phyloP scores from a whole-genome alignment of 805 yeast genomes.

The Saturnispora galanensis region DNA sequence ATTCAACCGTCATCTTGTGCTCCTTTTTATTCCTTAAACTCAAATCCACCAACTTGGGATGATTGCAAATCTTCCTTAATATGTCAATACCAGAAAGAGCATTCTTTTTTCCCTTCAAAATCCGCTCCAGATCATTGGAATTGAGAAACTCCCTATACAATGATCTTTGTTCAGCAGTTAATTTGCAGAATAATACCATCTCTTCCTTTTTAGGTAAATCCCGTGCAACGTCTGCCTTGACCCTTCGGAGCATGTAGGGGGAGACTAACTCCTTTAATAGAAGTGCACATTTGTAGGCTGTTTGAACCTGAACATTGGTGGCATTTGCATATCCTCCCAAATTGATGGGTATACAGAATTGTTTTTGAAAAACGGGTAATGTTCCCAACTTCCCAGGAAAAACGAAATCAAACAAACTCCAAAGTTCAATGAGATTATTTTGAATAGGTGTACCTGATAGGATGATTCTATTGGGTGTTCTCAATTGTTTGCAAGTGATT shows the following conservation, averaged over 20 bases:
- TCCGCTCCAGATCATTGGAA: conserved; percentile 66
- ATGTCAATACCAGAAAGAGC: conserved; percentile 86
- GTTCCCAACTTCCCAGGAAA: conserved; percentile 95
- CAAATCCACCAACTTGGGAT: conserved; percentile 71
- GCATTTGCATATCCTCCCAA: conserved; percentile 99
- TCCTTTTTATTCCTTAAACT: conserved; percentile 25
- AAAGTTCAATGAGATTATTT: conserved; percentile 80
- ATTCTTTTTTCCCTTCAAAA: conserved; percentile 66
- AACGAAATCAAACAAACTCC: conserved; percentile 93
- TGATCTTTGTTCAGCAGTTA: conserved; percentile 66
- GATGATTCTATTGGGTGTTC: conserved; percentile 78
- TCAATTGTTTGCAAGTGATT: conserved; percentile 71
- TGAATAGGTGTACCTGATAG: conserved; percentile 96
- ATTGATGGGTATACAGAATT: conserved; percentile 86
- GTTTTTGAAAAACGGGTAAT: conserved; percentile 85
- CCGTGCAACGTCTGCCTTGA: conserved; percentile 89
- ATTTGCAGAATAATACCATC: conserved; percentile 83
- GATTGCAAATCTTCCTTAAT: conserved; percentile 87
- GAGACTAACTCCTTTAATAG: conserved; percentile 78
- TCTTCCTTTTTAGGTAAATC: conserved; percentile 91
- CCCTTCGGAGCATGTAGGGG: conserved; percentile 78
- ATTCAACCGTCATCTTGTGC: conserved; percentile 24
- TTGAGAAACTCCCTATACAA: conserved; percentile 66
- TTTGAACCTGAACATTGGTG: conserved; percentile 87
- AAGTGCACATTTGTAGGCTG: conserved; percentile 94